Base-by-base conservation (phyloP, 2,329 filamentous ascomycete species). In the Epichloe sylvatica region DNA sequence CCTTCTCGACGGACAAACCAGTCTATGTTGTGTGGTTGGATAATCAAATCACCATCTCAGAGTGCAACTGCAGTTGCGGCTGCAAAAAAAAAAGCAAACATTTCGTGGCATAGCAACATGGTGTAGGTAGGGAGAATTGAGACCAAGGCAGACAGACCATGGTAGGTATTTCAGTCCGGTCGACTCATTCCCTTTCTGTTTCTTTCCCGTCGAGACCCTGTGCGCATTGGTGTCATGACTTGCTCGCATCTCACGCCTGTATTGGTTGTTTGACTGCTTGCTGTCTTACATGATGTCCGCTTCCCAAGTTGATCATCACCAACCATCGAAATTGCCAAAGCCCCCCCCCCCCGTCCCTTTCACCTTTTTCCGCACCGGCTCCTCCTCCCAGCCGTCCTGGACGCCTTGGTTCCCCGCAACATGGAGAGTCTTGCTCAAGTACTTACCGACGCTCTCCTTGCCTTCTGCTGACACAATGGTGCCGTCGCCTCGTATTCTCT, bases 321-420 rank as follows among this genome's bases (percentile, higher is more conserved):
- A 98, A 37, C 72, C 78, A 67, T 95, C 90, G 65, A 98, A 98
- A 66, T 96, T 94, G 2, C 91, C 90, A 73, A 97, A 98, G 0
- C 88, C 88, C 89, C 88, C 88, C 89, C 88, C 88, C 89, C 88
- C 78, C 1, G 11, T 38, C 3, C 62, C 64, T 62, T 86, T 92
- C 2, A 72, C 67, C 70, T 95, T 97, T 69, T 96, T 97, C 66
- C 79, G 81, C 4, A 74, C 78, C 17, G 86, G 87, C 57, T 87
- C 81, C 49, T 87, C 81, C 49, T 80, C 80, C 64, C 80, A 83
- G 3, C 6, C 19, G 9, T 44, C 38, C 19, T 35, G 17, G 8
- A 35, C 72, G 56, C 83, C 68, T 52, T 82, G 78, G 51, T 82
- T 78, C 19, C 76, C 74, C 42, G 64, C 62, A 49, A 47, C 59